Evolutionary conservation across 768 basidiomycete genomes (phyloP).

Genomic region (Mrakia frigida): DNA sequence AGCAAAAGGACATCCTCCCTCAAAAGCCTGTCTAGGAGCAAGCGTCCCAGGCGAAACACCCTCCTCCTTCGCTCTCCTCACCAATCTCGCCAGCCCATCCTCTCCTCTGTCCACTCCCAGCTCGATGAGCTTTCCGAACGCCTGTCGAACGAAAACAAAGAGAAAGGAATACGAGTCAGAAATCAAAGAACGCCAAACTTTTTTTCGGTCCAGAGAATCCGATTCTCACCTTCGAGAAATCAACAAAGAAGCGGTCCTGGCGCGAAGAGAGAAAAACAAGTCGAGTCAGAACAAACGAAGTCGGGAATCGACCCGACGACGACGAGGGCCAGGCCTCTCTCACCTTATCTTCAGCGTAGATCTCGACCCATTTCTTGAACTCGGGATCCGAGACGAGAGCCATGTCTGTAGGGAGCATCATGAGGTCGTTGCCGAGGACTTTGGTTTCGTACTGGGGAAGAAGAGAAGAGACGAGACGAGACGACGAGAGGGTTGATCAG

Average conservation of each 20-base stretch:
- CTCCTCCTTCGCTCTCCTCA: constrained; percentile 41
- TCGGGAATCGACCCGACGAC: background rate
- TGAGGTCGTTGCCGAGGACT: constrained; percentile 42
- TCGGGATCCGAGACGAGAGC: constrained; percentile 42
- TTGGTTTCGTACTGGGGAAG: constrained; percentile 40
- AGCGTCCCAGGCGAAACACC: constrained; percentile 42
- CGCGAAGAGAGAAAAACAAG: background rate
- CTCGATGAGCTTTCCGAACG: constrained; percentile 35
- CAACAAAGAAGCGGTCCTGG: constrained; percentile 25
- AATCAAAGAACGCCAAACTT: too few relatives aligned
- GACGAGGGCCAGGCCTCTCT: background rate
- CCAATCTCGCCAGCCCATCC: constrained; percentile 43
- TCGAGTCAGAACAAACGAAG: background rate
- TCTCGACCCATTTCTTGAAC: constrained; percentile 43
- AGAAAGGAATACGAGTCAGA: background rate
- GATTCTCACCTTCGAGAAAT: constrained; percentile 29
- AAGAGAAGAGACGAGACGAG: background rate
- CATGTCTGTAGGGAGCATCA: constrained; percentile 47
- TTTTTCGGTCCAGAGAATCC: background rate
- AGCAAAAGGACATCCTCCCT: constrained; percentile 44
- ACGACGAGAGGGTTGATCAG: background rate
- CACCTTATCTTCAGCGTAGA: constrained; percentile 43
- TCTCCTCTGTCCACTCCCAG: constrained; percentile 44
- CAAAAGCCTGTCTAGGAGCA: constrained; percentile 30
- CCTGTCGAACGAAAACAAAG: background rate